Conservation (phyloP, 192 early-diverging fungal species). For the Rhizoclosmatium sp. region DNA sequence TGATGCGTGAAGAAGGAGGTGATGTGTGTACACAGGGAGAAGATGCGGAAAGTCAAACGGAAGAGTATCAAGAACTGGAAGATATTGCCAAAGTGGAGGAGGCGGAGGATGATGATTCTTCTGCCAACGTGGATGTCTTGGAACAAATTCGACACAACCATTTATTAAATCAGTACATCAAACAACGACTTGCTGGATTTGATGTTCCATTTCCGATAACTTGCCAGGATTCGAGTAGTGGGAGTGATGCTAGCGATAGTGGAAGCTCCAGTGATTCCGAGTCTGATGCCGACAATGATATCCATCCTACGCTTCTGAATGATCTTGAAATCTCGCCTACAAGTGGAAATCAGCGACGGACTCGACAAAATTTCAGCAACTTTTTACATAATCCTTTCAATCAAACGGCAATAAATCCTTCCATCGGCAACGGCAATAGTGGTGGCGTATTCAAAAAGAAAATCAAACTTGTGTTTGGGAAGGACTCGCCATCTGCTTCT, state of each 20-base stretch:
- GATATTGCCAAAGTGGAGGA: neutral
- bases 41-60: no score
- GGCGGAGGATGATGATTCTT: neutral
- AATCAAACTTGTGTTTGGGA: no score
- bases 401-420: neutral
- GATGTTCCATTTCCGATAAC: neutral
- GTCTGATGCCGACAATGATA: neutral
- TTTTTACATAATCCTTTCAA: neutral
- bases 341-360: neutral
- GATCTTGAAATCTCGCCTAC: neutral
- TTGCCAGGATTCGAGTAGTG: neutral
- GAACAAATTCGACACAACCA: neutral
- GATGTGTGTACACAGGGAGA: neutral
- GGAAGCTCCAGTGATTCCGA: neutral
- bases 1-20: conserved; percentile 1
- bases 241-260: no score
- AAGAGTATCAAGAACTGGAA: no score
- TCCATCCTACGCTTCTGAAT: neutral
- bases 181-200: neutral
- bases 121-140: neutral
- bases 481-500: no score
- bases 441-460: neutral
- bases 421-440: neutral
- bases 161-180: neutral
- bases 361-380: neutral